Evolutionary conservation across 2,329 filamentous ascomycete species (phyloP), one percentile per base, ranked within the genome.

Genomic region (Venturia nashicola): DNA sequence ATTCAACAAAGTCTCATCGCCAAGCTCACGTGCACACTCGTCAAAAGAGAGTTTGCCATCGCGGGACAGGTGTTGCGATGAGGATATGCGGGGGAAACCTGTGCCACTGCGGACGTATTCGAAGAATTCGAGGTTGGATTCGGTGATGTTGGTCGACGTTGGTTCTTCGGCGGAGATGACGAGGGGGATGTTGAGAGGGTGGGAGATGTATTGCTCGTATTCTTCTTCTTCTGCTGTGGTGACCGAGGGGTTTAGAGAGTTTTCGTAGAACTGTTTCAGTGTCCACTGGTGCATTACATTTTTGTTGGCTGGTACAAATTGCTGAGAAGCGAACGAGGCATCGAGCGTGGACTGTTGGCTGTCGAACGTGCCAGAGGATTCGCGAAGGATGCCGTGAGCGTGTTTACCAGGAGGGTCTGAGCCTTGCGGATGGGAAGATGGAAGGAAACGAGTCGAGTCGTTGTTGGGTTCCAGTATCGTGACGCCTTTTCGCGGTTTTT

Each of bases 131-230:
- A 79, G 71, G 48, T 80, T 82, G 14, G 78, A 75, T 14, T 79
- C 77, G 59, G 20, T 61, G 16, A 54, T 36, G n/a, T 76, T 73
- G 9, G 81, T 79, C 5, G 67, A 67, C n/a, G 69, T 70, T 0
- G 86, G 84, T 3, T 83, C 81, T 65, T 90, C 86, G 46, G 82
- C 85, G 5, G 86, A 88, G 1, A 90, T 82, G 0, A 94, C 90
- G 1, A 99, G 82, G 0, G 93, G 91, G 0, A 99, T 84, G 63
- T 88, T 92, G 64, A 96, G 86, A 1, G 94, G 92, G 71, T 99
- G 94, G 59, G 83, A 85, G 68, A 99, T 86, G 75, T 97, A 99
- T 32, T 88, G 85, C 65, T 86, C 83, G 73, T 99, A 99, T 72
- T 97, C 94, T 59, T 88, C 86, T 32, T 86, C 85, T 76, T 97